Evolutionary conservation across 192 early-diverging fungal genomes (phyloP).

Genomic region (Gryganskiella cystojenkinii): DNA sequence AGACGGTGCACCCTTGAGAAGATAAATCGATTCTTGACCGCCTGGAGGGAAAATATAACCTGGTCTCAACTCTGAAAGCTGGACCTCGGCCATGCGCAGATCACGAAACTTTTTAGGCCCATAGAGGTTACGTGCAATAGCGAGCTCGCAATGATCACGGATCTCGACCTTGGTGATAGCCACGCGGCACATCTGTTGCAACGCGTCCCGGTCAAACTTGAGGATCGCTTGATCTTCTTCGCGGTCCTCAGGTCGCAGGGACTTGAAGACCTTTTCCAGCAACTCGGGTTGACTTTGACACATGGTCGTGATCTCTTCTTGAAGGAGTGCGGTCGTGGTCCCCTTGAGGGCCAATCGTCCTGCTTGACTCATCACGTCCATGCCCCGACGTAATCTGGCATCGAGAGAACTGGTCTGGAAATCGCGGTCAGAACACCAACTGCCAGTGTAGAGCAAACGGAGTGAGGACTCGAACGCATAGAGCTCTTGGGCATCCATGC

Average conservation of each 20-base stretch:
- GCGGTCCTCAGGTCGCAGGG: slow-evolving; percentile 31
- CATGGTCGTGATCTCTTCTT: slow-evolving; percentile 50
- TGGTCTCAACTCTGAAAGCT: slow-evolving; percentile 23
- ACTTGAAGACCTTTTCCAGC: slow-evolving; percentile 43
- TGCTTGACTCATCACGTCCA: slow-evolving; percentile 49
- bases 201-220: slow-evolving; percentile 40
- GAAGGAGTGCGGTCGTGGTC: slow-evolving; percentile 36
- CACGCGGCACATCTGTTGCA: slow-evolving; percentile 45
- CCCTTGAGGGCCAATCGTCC: slow-evolving; percentile 41
- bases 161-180: slow-evolving; percentile 47
- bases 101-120: slow-evolving; percentile 51
- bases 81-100: slow-evolving; percentile 46
- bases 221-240: slow-evolving; percentile 50
- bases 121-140: slow-evolving; percentile 50
- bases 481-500: slow-evolving; percentile 45
- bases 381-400: slow-evolving; percentile 37
- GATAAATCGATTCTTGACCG: slow-evolving; percentile 51
- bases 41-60: slow-evolving; percentile 50
- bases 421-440: slow-evolving; percentile 50
- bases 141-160: slow-evolving; percentile 46
- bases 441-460: slow-evolving; percentile 44
- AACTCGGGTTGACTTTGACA: slow-evolving; percentile 42
- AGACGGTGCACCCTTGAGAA: slow-evolving; percentile 47
- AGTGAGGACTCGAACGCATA: slow-evolving; percentile 46
- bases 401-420: slow-evolving; percentile 45